These are phyloP conservation scores for Aspergillus felis DNA, from an alignment of 2,329 filamentous ascomycete genomes.

Conservation along the genomic window DNA sequence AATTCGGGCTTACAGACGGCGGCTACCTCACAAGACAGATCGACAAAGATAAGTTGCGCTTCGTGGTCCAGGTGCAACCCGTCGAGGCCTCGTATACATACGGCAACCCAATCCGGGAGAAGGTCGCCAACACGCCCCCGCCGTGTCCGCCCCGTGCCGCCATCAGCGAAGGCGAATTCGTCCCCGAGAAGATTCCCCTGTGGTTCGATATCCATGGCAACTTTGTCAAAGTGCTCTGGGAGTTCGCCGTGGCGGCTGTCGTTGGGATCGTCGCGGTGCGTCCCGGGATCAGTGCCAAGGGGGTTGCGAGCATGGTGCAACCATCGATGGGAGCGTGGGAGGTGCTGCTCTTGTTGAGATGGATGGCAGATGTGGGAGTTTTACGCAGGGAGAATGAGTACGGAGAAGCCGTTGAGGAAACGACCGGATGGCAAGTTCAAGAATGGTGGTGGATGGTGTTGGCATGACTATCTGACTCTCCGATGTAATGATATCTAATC, in stretches of 20 bases:
- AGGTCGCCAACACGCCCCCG: conserved; percentile 15
- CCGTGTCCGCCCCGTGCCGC: conserved; percentile 21
- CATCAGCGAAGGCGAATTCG: not conserved
- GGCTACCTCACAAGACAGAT: conserved; percentile 46
- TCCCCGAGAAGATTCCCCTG: conserved; percentile 37
- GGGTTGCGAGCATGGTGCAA: conserved; percentile 36
- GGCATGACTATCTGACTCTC: not conserved
- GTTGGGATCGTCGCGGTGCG: conserved; percentile 40
- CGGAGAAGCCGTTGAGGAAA: conserved; percentile 1
- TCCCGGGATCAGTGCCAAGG: conserved; percentile 35
- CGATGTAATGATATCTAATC: too few relatives aligned
- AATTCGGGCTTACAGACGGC: conserved; percentile 45
- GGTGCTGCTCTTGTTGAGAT: conserved; percentile 37
- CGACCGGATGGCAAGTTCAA: conserved; percentile 28
- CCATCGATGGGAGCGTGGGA: conserved; percentile 43
- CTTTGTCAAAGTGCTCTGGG: conserved; percentile 37
- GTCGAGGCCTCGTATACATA: conserved; percentile 33
- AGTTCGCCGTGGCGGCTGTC: conserved; percentile 38
- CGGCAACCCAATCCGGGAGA: conserved; percentile 35
- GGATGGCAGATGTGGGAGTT: conserved; percentile 31
- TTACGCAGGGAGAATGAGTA: conserved; percentile 9
- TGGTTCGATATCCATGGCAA: conserved; percentile 49
- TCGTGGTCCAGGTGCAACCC: conserved; percentile 39
- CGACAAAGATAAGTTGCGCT: conserved; percentile 42
- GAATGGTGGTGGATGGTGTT: conserved; percentile 44